These are phyloP conservation scores for Solanum sitiens DNA, from an alignment of 257 asterid species.

Conservation along the genomic window DNA sequence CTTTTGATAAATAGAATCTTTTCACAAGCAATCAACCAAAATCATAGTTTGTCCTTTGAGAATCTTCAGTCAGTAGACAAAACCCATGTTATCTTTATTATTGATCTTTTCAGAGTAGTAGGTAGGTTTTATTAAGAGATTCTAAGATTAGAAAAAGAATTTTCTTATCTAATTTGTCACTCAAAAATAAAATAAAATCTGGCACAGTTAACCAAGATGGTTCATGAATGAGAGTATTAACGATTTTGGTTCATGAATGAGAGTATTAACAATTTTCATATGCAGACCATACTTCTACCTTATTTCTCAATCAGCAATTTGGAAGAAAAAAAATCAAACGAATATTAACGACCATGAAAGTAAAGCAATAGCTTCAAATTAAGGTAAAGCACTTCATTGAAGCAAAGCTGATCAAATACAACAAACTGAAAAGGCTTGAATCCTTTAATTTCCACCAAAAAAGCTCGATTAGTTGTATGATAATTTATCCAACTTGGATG, in stretches of 20 bases:
- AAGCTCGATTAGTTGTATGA: neutral
- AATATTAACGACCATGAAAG: neutral
- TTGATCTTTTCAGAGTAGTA: conserved; percentile 3
- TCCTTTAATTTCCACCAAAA: neutral
- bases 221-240: neutral
- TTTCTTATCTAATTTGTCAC: conserved; percentile 2
- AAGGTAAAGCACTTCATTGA: neutral
- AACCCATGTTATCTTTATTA: conserved; percentile 16
- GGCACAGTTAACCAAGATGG: neutral
- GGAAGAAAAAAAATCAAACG: neutral
- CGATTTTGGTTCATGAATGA: neutral
- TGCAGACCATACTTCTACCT: too few species aligned
- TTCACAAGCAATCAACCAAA: neutral
- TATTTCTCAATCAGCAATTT: too few species aligned
- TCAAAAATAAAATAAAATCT: neutral
- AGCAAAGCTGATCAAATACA: neutral
- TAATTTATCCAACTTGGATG: neutral
- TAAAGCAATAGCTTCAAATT: neutral
- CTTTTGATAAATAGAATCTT: neutral
- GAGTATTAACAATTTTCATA: neutral
- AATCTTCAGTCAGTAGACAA: conserved; percentile 6
- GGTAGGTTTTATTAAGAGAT: neutral
- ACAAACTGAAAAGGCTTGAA: neutral
- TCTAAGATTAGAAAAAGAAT: neutral
- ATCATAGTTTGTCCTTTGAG: conserved; percentile 1